Evolutionary conservation across 192 early-diverging fungal species (phyloP), one percentile per base, ranked within the genome.

Genomic region (Podila clonocystis): DNA sequence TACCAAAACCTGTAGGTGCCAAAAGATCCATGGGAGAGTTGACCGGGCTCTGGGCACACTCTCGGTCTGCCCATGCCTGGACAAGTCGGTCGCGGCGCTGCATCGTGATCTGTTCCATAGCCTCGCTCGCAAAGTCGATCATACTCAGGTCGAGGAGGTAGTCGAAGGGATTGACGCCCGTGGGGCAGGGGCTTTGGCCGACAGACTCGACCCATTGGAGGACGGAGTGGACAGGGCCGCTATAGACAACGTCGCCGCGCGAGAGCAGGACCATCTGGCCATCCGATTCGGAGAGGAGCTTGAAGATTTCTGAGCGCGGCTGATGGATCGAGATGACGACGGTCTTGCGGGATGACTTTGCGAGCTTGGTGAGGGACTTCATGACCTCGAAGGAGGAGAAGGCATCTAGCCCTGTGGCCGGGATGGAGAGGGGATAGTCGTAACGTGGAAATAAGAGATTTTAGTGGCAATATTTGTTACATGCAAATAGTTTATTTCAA

Each of bases 321-420:
- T 97, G 96, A 74, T 98, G 97, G 68, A 97, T 94, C 9, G 93
- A 95, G 77, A 95, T 92, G 24, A 98, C 82, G 9, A 96, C 88
- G 9, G 85, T 94, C 85, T 82, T 91, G 85, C 72, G 70, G 1
- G 77, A 69, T 2, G 77, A 73, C 45, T 38, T 62, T 26, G 77
- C 77, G 30, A 80, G 62, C 11, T 73, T 80, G 2, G 77, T 73
- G 31, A 80, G 70, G 2, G 77, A 73, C 58, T 80, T 80, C 77
- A 80, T 80, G 48, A 80, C 77, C 71, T 80, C 77, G 28, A 68
- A 80, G 8, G 77, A 80, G 0, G 77, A 72, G 57, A 80, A 80
- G 8, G 77, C 71, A 50, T 80, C 77, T 5, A 80, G 33, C n/a
- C 77, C 77, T 80, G 8, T 33, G 22, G 4, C 11, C 22, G 8